A percentile compares a stretch with the other conserved stretches of the same genome.
Evolutionary conservation across 1,284 basidiomycete genomes (phyloP).

Genomic region (Cryptococcus wingfieldii): DNA sequence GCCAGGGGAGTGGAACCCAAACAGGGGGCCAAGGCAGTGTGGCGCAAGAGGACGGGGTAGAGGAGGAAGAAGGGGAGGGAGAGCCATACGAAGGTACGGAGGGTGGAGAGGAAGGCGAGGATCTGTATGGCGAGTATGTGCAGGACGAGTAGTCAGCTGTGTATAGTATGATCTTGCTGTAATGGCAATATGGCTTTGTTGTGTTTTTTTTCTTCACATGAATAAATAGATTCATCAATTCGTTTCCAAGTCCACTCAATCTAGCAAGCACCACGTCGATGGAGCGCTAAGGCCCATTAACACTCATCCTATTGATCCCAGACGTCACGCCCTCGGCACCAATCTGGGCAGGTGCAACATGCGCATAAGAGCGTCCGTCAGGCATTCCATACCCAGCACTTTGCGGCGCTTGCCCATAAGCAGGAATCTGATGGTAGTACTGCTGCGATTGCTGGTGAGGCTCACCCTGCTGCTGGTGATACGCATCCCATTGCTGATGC

Average conservation of each 20-base stretch:
- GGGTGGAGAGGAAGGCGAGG: background rate
- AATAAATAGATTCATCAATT: background rate
- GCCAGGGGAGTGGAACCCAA: background rate
- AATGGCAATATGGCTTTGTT: too few species aligned
- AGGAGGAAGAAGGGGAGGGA: background rate
- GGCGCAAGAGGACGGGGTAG: constrained; percentile 1
- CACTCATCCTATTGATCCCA: constrained; percentile 36
- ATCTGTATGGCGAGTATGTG: constrained; percentile 18
- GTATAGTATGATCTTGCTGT: too few species aligned
- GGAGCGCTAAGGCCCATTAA: constrained; percentile 14
- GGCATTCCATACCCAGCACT: constrained; percentile 3
- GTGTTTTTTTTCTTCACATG: too few species aligned
- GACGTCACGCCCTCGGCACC: constrained; percentile 27
- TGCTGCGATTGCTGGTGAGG: constrained; percentile 10
- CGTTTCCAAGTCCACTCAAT: background rate
- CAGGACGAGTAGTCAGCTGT: constrained; percentile 7
- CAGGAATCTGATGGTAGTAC: constrained; percentile 1
- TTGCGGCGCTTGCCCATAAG: background rate
- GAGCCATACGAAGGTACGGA: background rate
- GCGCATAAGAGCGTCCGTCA: background rate
- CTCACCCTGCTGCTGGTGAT: constrained; percentile 36
- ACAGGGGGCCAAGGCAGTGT: constrained; percentile 1
- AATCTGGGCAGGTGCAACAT: too few species aligned
- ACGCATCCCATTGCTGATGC: constrained; percentile 44
- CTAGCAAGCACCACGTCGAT: background rate